Percentiles rank a stretch among this genome's conserved stretches.
Conservation (phyloP, 2,329 filamentous ascomycete genomes). For the Amesomyces nigricolor region DNA sequence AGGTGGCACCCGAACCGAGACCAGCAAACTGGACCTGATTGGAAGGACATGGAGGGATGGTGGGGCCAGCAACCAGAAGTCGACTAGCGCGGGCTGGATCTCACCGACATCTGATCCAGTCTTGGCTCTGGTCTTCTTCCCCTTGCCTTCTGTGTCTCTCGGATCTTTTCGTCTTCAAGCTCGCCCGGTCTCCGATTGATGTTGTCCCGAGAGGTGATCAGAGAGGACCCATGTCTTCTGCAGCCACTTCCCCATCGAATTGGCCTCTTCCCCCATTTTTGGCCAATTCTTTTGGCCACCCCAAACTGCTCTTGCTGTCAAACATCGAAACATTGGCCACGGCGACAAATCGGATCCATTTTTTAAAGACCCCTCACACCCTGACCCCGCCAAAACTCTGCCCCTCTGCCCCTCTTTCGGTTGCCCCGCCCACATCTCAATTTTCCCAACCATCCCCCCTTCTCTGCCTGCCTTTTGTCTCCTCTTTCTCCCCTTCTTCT, state of each 20-base stretch:
- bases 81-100: conserved; percentile 11
- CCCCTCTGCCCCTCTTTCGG: conserved; percentile 20
- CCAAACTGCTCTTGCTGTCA: too few species aligned
- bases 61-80: conserved; percentile 5
- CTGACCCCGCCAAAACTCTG: conserved; percentile 14
- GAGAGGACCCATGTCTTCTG: too few species aligned
- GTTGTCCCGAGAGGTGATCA: background rate
- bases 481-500: background rate
- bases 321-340: background rate
- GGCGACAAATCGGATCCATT: conserved; percentile 5
- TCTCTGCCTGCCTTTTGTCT: background rate
- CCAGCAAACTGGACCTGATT: background rate
- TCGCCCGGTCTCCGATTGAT: background rate
- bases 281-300: background rate
- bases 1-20: too few species aligned
- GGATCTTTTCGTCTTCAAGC: background rate
- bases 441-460: conserved; percentile 11
- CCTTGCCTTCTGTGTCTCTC: conserved; percentile 1
- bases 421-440: conserved; percentile 17
- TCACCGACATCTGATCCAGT: conserved; percentile 12
- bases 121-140: background rate
- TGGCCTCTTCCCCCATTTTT: conserved; percentile 12
- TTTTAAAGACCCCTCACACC: conserved; percentile 18
- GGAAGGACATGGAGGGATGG: background rate
- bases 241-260: background rate